phyloP scores from a whole-genome alignment of 495 filamentous ascomycete genomes.

The Aspergillus nanangensis region DNA sequence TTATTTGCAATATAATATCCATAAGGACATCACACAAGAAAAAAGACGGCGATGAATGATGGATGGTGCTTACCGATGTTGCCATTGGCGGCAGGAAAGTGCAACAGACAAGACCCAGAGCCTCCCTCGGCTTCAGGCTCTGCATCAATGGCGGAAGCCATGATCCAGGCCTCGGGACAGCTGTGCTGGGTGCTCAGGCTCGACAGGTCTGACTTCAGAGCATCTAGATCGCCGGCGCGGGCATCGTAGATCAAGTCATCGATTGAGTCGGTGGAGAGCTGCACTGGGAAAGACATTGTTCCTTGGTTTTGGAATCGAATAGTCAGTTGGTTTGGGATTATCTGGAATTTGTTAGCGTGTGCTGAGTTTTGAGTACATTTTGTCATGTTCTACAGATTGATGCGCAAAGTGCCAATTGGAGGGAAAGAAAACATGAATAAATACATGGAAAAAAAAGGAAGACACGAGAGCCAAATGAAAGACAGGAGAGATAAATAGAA shows the following conservation, averaged over 20 bases:
- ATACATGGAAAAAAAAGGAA: too few species aligned
- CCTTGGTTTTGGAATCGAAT: constrained; percentile 13
- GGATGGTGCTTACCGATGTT: constrained; percentile 57
- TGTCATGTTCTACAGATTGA: too few species aligned
- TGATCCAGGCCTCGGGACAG: constrained; percentile 48
- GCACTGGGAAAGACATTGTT: constrained; percentile 30
- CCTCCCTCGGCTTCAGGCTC: constrained; percentile 60
- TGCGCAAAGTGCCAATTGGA: too few species aligned
- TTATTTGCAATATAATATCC: not conserved
- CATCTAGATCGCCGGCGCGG: constrained; percentile 66
- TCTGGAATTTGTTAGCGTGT: too few species aligned
- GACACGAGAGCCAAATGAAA: too few species aligned
- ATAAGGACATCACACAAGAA: not conserved
- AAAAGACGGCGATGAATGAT: constrained; percentile 2
- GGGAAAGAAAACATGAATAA: too few species aligned
- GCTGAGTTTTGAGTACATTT: too few species aligned
- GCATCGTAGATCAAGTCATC: constrained; percentile 86
- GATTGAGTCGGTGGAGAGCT: constrained; percentile 66
- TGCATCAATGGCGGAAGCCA: constrained; percentile 63
- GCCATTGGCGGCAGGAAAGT: constrained; percentile 89
- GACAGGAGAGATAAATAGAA: too few species aligned
- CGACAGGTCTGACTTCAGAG: constrained; percentile 58
- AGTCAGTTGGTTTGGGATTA: too few species aligned
- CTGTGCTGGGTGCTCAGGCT: constrained; percentile 52
- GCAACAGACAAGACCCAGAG: constrained; percentile 53